Conservation (phyloP, 2,329 filamentous ascomycete species). For the Helicocarpus griseus region DNA sequence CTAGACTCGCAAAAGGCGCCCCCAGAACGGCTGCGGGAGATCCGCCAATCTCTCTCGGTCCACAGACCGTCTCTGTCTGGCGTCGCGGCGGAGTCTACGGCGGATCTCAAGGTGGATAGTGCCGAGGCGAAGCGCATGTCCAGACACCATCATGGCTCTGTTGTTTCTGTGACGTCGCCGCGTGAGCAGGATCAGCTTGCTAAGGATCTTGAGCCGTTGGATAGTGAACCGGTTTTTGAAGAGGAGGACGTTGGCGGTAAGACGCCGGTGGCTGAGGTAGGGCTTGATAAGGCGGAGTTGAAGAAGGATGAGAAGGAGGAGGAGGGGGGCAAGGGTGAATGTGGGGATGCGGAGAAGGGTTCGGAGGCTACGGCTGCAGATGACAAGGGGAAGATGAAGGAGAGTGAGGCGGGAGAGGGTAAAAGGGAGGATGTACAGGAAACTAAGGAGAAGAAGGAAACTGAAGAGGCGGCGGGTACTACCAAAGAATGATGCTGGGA, state of each 20-base stretch:
- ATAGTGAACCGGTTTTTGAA: constrained; percentile 20
- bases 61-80: constrained; percentile 18
- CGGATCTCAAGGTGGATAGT: constrained; percentile 24
- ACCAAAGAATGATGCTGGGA: background rate
- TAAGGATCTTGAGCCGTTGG: constrained; percentile 29
- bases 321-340: constrained; percentile 15
- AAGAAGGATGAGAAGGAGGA: constrained; percentile 17
- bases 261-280: background rate
- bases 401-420: constrained; percentile 15
- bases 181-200: constrained; percentile 27
- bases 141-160: constrained; percentile 30
- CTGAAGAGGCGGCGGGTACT: constrained; percentile 2
- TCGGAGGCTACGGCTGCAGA: background rate
- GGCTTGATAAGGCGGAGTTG: too few species aligned
- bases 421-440: constrained; percentile 13
- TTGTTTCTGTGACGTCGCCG: constrained; percentile 24
- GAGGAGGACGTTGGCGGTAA: constrained; percentile 14
- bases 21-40: background rate
- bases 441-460: constrained; percentile 8
- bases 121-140: constrained; percentile 25
- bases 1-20: background rate
- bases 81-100: constrained; percentile 27
- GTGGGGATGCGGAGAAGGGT: background rate
- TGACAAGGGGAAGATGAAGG: constrained; percentile 8
- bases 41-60: background rate